Conservation (phyloP, 208 protist species). For the Phytomonas sp. region DNA sequence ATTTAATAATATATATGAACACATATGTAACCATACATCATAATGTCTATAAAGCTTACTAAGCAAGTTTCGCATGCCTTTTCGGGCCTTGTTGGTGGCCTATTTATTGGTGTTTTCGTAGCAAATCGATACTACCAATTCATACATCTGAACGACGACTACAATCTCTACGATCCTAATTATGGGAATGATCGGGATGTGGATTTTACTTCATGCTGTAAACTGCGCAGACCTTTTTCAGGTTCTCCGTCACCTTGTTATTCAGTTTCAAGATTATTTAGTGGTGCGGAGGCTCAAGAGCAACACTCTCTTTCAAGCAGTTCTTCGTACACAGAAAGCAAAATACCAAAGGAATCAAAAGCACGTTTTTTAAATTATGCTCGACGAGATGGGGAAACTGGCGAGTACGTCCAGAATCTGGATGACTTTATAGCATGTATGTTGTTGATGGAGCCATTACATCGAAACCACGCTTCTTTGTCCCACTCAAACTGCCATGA, state of each 20-base stretch:
- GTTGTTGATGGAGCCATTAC: conserved; percentile 20
- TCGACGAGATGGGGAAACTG: conserved; percentile 15
- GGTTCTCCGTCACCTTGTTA: background rate
- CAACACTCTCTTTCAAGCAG: background rate
- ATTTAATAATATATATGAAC: background rate
- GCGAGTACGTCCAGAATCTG: conserved; percentile 26
- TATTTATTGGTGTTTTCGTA: background rate
- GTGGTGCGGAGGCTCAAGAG: background rate
- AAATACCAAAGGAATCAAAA: background rate
- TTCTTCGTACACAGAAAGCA: background rate
- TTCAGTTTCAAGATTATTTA: background rate
- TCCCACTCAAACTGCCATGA: background rate
- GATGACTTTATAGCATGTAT: conserved; percentile 41
- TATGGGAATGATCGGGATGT: background rate
- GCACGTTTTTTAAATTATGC: conserved; percentile 32
- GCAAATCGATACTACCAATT: background rate
- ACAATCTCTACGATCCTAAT: background rate
- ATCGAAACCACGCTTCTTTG: background rate
- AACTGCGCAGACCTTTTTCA: background rate
- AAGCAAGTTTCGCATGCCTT: background rate
- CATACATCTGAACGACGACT: background rate
- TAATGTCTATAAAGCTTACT: background rate
- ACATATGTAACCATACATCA: background rate
- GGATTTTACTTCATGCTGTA: background rate
- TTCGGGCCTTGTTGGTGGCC: background rate